Percentiles rank a stretch among this genome's conserved stretches.
These are phyloP conservation scores for Microdochium paspali DNA, from an alignment of 2,329 filamentous ascomycete species.

Conservation along the genomic window DNA sequence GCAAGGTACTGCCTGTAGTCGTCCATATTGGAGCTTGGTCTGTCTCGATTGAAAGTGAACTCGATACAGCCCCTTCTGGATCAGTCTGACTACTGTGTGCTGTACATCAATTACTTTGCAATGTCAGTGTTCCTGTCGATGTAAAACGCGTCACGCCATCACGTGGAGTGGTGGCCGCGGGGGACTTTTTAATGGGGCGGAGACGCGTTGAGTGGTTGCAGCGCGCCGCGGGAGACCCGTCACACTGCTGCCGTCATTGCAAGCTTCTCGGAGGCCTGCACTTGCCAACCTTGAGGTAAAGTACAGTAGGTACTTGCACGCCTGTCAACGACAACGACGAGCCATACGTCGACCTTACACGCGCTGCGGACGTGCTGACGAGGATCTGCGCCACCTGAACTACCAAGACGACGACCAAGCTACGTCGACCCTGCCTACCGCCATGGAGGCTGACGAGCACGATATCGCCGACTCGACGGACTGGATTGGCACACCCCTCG, in stretches of 20 bases:
- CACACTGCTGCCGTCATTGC: no score
- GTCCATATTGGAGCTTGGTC: constrained; percentile 30
- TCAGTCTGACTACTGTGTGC: no score
- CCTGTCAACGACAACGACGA: neutral
- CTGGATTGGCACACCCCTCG: constrained; percentile 65
- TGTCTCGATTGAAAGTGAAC: no score
- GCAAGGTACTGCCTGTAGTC: constrained; percentile 67
- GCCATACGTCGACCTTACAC: no score
- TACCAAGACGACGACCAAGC: no score
- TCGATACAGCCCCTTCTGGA: no score
- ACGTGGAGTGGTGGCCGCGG: constrained; percentile 16
- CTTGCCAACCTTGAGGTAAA: neutral
- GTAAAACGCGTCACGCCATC: constrained; percentile 16
- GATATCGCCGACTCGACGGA: constrained; percentile 71
- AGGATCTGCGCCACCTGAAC: no score
- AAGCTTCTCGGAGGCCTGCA: no score
- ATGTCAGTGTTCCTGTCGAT: constrained; percentile 3
- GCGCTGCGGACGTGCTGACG: no score
- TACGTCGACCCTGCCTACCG: no score
- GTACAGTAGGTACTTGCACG: neutral
- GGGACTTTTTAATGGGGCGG: neutral
- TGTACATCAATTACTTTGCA: neutral
- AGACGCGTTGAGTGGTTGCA: neutral
- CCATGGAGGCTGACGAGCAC: constrained; percentile 23
- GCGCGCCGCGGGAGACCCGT: neutral